Evolutionary conservation across 345 rosid genomes (phyloP).

Genomic region (Murraya paniculata): DNA sequence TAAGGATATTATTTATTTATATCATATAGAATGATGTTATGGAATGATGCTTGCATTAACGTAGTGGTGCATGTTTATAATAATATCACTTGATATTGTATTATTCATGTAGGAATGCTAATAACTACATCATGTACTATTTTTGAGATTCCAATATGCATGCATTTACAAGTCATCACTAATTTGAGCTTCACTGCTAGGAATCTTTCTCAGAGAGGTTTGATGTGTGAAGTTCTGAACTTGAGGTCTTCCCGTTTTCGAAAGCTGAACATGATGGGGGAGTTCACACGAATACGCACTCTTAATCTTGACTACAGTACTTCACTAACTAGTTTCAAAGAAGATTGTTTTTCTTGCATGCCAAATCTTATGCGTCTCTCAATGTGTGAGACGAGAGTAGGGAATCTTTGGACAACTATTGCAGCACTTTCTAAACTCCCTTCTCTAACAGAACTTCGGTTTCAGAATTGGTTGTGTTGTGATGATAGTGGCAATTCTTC

Average conservation of each 20-base stretch:
- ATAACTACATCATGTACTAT: neutral
- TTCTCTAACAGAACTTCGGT: conserved; percentile 63
- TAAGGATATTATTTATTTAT: conserved; percentile 5
- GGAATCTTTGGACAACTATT: conserved; percentile 81
- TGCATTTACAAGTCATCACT: neutral
- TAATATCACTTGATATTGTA: neutral
- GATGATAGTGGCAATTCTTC: conserved; percentile 41
- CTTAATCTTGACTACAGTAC: conserved; percentile 75
- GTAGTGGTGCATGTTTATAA: neutral
- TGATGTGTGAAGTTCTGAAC: conserved; percentile 66
- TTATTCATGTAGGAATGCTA: neutral
- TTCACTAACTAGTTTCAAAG: conserved; percentile 60
- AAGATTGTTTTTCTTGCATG: conserved; percentile 80
- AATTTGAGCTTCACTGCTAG: conserved; percentile 34
- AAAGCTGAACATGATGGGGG: conserved; percentile 83
- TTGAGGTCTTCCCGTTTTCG: conserved; percentile 58
- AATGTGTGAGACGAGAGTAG: conserved; percentile 74
- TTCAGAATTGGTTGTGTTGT: conserved; percentile 69
- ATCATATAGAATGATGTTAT: neutral
- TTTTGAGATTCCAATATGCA: neutral
- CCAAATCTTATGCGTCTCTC: conserved; percentile 74
- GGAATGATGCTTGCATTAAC: neutral
- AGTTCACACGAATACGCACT: conserved; percentile 56
- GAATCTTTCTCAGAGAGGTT: conserved; percentile 69
- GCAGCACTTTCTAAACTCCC: conserved; percentile 78